A percentile compares a stretch with the other conserved stretches of the same genome.
Conservation (phyloP, 208 protist species). For the Leishmania aethiopica region DNA sequence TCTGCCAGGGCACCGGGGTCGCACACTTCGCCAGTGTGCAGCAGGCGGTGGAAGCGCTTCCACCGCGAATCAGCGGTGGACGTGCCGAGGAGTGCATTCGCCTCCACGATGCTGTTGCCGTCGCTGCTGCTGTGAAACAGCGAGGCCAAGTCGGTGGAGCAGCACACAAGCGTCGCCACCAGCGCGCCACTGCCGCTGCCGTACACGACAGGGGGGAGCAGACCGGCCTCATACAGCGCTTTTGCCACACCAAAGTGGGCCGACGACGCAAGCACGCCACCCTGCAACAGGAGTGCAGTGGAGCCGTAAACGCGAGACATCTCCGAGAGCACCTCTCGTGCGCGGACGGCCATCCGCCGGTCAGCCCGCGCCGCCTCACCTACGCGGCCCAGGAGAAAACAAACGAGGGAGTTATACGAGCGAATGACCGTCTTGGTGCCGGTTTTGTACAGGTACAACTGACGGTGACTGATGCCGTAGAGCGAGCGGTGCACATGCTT, state of each 20-base stretch:
- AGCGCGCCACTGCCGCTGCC: slow-evolving; percentile 64
- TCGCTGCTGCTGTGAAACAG: slow-evolving; percentile 1
- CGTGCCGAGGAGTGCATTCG: slow-evolving; percentile 5
- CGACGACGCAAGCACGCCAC: slow-evolving; percentile 51
- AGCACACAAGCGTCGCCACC: slow-evolving; percentile 70
- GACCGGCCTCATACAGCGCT: slow-evolving; percentile 50
- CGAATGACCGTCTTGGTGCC: slow-evolving; percentile 75
- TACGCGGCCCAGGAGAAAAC: slow-evolving; percentile 36
- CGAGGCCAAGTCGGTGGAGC: slow-evolving; percentile 37
- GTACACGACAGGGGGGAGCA: slow-evolving; percentile 72
- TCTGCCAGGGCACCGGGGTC: slow-evolving; percentile 54
- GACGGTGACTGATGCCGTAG: slow-evolving; percentile 57
- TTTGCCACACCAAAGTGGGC: slow-evolving; percentile 79
- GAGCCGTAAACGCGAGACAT: slow-evolving; percentile 51
- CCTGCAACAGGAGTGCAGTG: slow-evolving; percentile 64
- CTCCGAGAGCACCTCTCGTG: slow-evolving; percentile 43
- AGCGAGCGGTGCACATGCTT: slow-evolving; percentile 54
- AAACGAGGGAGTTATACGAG: slow-evolving; percentile 63
- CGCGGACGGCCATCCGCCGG: slow-evolving; percentile 12
- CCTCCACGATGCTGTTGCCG: background rate
- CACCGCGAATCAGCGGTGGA: slow-evolving; percentile 5
- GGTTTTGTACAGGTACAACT: slow-evolving; percentile 61
- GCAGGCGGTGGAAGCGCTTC: slow-evolving; percentile 32
- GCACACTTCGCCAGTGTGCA: slow-evolving; percentile 49
- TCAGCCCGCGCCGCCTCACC: slow-evolving; percentile 21